phyloP scores from a whole-genome alignment of 2,329 filamentous ascomycete genomes.

The Fonsecaea nubica region DNA sequence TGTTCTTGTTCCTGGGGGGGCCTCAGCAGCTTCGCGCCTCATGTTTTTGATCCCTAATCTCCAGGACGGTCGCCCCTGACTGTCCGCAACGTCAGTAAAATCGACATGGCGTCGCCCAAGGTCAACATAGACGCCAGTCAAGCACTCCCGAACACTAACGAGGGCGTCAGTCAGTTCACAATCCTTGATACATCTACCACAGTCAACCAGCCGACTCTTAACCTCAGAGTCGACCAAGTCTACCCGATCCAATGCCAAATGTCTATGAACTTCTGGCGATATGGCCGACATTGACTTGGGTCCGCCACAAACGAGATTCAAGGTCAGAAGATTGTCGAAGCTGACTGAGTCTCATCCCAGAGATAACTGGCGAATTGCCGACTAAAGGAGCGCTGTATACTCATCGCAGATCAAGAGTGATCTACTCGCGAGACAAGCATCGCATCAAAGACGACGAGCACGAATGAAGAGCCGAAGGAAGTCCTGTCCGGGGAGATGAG shows the following conservation, averaged over 20 bases:
- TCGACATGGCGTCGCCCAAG: too few relatives aligned
- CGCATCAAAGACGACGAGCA: constrained; percentile 29
- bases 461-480: constrained; percentile 32
- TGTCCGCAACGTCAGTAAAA: too few relatives aligned
- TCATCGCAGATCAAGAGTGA: constrained; percentile 36
- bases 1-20: too few relatives aligned
- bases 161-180: too few relatives aligned
- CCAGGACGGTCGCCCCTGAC: too few relatives aligned
- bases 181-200: neutral
- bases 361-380: neutral
- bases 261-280: constrained; percentile 35
- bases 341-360: constrained; percentile 20
- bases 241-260: constrained; percentile 1
- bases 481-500: neutral
- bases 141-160: constrained; percentile 23
- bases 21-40: too few relatives aligned
- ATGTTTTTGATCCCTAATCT: too few relatives aligned
- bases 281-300: constrained; percentile 37
- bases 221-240: constrained; percentile 14
- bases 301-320: constrained; percentile 30
- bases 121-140: too few relatives aligned
- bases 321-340: constrained; percentile 27
- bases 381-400: neutral
- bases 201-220: constrained; percentile 29
- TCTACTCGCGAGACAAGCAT: constrained; percentile 28